Evolutionary conservation across 1,139 yeast species (phyloP), one percentile per base, ranked within the genome.

Genomic region (Diutina mesorugosa): DNA sequence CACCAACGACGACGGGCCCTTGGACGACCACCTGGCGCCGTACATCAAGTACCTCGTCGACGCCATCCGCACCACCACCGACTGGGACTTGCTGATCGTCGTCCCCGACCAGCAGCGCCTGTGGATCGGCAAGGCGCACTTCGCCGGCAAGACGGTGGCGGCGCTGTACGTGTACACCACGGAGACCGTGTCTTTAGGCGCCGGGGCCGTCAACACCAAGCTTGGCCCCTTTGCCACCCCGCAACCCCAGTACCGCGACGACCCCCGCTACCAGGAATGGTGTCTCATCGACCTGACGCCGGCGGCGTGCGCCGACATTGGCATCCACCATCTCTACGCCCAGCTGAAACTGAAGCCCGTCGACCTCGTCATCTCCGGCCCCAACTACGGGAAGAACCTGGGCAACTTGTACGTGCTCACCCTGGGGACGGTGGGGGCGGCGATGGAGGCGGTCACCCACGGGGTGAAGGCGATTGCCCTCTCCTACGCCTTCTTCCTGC

Each of bases 111-210:
- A 81, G 57, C 71, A 68, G 58, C 65, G 95, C 63, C 90, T 97
- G 10, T 93, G 99, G 99, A 91, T 90, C 59, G 97, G 97, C 47
- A 93, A 93, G 69, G 98, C 99, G 12, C 97, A 91, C 71, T 84
- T 91, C 67, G 96, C 97, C 3, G 97, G 96, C 26, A 80, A 84
- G 64, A 81, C 84, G 48, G 76, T 91, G 56, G 73, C 83, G 2
- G 83, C 93, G 3, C 75, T 81, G 10, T 91, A 84, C 65, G 74
- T 87, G 26, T 87, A 84, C 64, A 79, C 87, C 30, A 69, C 68
- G 58, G 60, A 63, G 14, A 76, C 65, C 62, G 81, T 79, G 2
- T 58, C 57, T 1, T 55, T 53, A 4, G 61, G 64, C 4, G 66
- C 65, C 57, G 61, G 64, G 3, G 58, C 59, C 59, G 72, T 63